Evolutionary conservation across 768 basidiomycete genomes (phyloP), one percentile per base, ranked within the genome.

Genomic region (Lepiota venenata): DNA sequence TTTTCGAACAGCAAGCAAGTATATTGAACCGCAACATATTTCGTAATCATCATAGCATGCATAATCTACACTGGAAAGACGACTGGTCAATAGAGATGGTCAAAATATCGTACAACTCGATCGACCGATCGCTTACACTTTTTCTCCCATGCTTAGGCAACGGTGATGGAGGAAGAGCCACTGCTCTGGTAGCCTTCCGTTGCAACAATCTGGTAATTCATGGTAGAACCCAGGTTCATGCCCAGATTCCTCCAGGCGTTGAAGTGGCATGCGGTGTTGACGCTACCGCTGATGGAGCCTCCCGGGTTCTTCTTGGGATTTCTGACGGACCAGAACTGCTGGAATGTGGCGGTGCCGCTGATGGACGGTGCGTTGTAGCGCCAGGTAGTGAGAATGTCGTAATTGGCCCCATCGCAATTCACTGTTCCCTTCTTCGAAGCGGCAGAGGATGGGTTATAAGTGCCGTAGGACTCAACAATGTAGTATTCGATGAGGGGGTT

Each of bases 401-500:
- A 79, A 44, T 67, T 66, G 20, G 62, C 67, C 10, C 76, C 76
- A 57, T 78, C 74, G 50, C 65, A 71, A 48, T 66, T 72, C 51
- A 77, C 69, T 2, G 71, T 66, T 42, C 75, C 77, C 59, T 68
- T 66, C 52, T 61, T 53, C 16, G 69, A 61, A 20, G 65, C 62
- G 35, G 55, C 69, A 12, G 62, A 60, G 50, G 62, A 57, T 35
- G 75, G 77, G 64, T 78, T 72, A 64, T 71, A 74, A 42, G 61
- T 61, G 39, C 74, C 75, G 59, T 62, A 76, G 16, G 64, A 67
- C 45, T 79, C 77, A 50, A 69, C 60, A 58, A 79, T 70, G 68
- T 76, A 77, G 69, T 77, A 79, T 56, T 79, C 76, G 60, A 77
- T 63, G 60, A 77, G 74, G 1, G 75, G 72, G 63, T 62, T 70